A percentile compares a stretch with the other conserved stretches of the same genome.
These are phyloP conservation scores for Cercospora nicotianae DNA, from an alignment of 2,329 filamentous ascomycete species.

Conservation along the genomic window DNA sequence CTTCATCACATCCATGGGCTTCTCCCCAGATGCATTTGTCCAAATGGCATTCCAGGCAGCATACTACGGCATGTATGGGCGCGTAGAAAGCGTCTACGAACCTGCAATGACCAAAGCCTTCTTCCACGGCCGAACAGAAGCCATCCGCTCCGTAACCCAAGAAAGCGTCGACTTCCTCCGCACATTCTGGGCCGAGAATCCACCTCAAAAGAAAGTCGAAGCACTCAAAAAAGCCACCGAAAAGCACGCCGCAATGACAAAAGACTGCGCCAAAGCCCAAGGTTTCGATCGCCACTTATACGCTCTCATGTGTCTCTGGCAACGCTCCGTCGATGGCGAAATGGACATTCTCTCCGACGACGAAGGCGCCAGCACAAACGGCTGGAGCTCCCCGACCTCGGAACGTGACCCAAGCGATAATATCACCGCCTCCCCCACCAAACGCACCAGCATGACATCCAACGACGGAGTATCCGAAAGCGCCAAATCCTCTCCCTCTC, in stretches of 20 bases:
- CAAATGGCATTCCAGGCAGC: slow-evolving; percentile 99
- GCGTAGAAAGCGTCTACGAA: slow-evolving; percentile 93
- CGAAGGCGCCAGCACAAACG: slow-evolving; percentile 60
- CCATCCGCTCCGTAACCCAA: slow-evolving; percentile 79
- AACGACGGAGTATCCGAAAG: slow-evolving; percentile 41
- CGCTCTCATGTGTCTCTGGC: slow-evolving; percentile 92
- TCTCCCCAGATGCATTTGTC: slow-evolving; percentile 94
- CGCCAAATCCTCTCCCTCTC: slow-evolving; percentile 52
- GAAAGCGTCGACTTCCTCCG: slow-evolving; percentile 87
- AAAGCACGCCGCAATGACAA: slow-evolving; percentile 76
- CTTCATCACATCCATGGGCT: slow-evolving; percentile 95
- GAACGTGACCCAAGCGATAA: slow-evolving; percentile 43
- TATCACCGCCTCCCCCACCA: slow-evolving; percentile 53
- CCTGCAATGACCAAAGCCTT: slow-evolving; percentile 97
- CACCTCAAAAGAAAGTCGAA: slow-evolving; percentile 78
- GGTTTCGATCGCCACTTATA: slow-evolving; percentile 93
- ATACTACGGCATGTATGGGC: slow-evolving; percentile 94
- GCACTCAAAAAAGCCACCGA: slow-evolving; percentile 80
- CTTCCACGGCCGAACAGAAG: slow-evolving; percentile 91
- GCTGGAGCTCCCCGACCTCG: slow-evolving; percentile 52
- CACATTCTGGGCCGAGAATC: slow-evolving; percentile 91
- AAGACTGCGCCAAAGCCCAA: slow-evolving; percentile 82
- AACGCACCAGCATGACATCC: slow-evolving; percentile 50
- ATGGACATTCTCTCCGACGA: slow-evolving; percentile 42
- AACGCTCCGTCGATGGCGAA: slow-evolving; percentile 78